phyloP scores from a whole-genome alignment of 2,329 filamentous ascomycete genomes.

The Knoxdaviesia proteae region DNA sequence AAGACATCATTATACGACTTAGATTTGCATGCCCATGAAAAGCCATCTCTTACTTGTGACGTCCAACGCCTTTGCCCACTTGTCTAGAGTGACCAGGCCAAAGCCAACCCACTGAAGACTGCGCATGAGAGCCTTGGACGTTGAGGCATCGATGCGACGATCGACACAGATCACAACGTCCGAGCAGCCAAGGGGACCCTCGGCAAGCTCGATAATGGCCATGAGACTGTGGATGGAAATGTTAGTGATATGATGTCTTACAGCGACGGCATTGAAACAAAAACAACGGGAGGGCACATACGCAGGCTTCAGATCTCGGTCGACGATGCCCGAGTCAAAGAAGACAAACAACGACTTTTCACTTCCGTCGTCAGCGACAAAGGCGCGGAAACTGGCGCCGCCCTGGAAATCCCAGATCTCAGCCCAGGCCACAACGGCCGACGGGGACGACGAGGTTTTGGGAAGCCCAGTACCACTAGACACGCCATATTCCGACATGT shows the following conservation, averaged over 20 bases:
- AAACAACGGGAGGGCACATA: slow-evolving; percentile 23
- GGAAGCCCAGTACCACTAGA: background rate
- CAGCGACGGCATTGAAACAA: background rate
- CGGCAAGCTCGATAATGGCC: slow-evolving; percentile 74
- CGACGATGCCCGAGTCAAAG: slow-evolving; percentile 52
- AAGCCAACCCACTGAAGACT: slow-evolving; percentile 91
- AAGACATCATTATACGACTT: slow-evolving; percentile 7
- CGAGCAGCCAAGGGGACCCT: slow-evolving; percentile 52
- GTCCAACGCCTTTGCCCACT: slow-evolving; percentile 45
- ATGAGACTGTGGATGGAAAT: slow-evolving; percentile 39
- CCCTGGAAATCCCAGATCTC: slow-evolving; percentile 74
- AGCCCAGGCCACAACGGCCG: slow-evolving; percentile 31
- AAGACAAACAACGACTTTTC: slow-evolving; percentile 71
- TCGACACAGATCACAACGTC: slow-evolving; percentile 68
- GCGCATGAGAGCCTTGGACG: slow-evolving; percentile 49
- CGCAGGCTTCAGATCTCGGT: slow-evolving; percentile 70
- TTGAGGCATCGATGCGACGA: slow-evolving; percentile 39
- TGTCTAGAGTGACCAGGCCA: slow-evolving; percentile 58
- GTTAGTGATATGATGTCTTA: slow-evolving; percentile 10
- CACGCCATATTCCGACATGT: slow-evolving; percentile 5
- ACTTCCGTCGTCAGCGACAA: slow-evolving; percentile 49
- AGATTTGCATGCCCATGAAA: slow-evolving; percentile 77
- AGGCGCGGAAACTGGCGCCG: slow-evolving; percentile 69
- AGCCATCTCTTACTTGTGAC: slow-evolving; percentile 63
- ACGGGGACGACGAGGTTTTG: too few species aligned